Base-by-base conservation (phyloP, 768 basidiomycete genomes). In the Mycena capillaripes region DNA sequence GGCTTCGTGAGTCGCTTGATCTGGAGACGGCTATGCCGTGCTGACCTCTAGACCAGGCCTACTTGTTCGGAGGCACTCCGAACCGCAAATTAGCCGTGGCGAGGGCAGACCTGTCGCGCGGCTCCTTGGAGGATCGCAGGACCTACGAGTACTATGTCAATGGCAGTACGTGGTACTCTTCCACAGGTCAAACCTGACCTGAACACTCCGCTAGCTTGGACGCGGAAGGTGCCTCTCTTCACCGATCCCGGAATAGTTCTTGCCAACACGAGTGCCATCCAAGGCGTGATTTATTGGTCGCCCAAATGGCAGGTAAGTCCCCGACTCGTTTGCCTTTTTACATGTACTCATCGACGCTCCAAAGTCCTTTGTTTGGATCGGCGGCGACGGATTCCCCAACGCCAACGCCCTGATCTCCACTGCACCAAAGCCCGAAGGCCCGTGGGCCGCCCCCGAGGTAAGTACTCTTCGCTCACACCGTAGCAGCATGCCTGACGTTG, bases 131-230 rank as follows among this genome's bases (percentile, higher is more conserved):
- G 7, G 32, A 65, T 36, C 64, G 55, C 21, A 59, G 34, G 16
- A 27, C 53, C 14, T 73, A 73, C 36, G 57, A 73, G 46, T 73
- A 70, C 63, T 73, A 73, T 25, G 72, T 73, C 50, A 66, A 73
- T 29, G 68, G 68, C 27, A 66, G 71, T 67, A 36, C 30, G 70
- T 46, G 11, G 7, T 25, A 23, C 6, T 53, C 16, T 7, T 46
- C 30, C 25, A 32, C 1, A 12, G 19, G 52, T 30, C 30, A 3
- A 53, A 63, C 21, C 25, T 7, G 17, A 23, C 8, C 30, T 8
- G 0, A 11, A 23, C 1, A 19, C 11, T 23, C 4, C 32, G 14
- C 9, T 27, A 71, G 70, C 34, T 5, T 72, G 71, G 71, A 67
- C 71, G 3, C 53, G 34, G 5, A 61, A 48, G 23, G 52, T 44